Evolutionary conservation across 1,139 yeast genomes (phyloP), one percentile per base, ranked within the genome.

Genomic region (Starmera stellimalicola): DNA sequence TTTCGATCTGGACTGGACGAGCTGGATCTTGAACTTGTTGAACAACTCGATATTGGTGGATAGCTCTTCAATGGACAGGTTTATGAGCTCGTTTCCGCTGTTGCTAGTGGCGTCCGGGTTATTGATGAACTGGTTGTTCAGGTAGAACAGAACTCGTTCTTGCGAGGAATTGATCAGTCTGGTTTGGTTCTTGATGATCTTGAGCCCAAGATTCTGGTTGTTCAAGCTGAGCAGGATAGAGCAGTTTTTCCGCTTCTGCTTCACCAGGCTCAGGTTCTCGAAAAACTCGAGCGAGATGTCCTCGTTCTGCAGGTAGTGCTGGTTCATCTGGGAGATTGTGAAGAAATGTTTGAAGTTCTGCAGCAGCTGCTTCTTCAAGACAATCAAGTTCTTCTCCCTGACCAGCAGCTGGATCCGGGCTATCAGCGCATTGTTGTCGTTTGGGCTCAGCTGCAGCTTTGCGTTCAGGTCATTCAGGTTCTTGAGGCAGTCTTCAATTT

Each of bases 281-380:
- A 85, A 84, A 51, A 81, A 87, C 28, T 75, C 81, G 3, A 61
- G 60, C 39, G 73, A 70, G 10, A 72, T 63, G 3, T 51, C 48
- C n/a, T 63, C 65, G 37, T 62, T 65, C 16, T 55, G 52, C 29
- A 79, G 54, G 9, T 67, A 57, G 48, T 67, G 79, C 38, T 76
- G 80, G 45, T 91, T 96, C 37, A 74, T 70, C 41, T 79, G 91
- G 30, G 70, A 71, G 30, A 91, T 55, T 0, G 88, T 73, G 52
- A 83, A 85, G 37, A 73, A 71, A 5, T 66, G 62, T 42, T 76
- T 73, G 50, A 84, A 79, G 16, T 73, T 72, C 1, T 60, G 54
- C 38, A 83, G 60, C 5, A 83, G 49, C 18, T 63, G 58, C 49
- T 73, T 76, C 46, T 82, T 77, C 34, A 77, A 50, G 16, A 56